These are phyloP conservation scores for Salix brachista DNA, from an alignment of 345 rosid species.

Conservation along the genomic window DNA sequence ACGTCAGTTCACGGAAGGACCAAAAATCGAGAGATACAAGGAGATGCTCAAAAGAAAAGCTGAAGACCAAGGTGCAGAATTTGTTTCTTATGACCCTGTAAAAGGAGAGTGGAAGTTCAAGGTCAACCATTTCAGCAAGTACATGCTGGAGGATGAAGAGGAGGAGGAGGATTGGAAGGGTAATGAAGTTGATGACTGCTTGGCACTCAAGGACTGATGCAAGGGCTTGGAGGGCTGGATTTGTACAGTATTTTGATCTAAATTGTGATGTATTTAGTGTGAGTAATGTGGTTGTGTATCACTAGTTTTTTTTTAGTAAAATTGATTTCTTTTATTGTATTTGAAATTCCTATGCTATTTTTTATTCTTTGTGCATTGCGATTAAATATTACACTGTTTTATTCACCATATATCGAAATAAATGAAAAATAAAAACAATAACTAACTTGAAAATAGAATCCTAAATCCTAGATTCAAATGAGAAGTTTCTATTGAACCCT, in stretches of 20 bases:
- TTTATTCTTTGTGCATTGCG: background rate
- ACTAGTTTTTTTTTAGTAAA: background rate
- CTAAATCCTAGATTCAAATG: no score
- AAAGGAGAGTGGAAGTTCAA: constrained; percentile 90
- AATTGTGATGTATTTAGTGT: constrained; percentile 4
- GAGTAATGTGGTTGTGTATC: constrained; percentile 4
- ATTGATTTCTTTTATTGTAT: background rate
- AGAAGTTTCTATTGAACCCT: no score
- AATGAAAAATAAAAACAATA: no score
- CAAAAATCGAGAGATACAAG: constrained; percentile 62
- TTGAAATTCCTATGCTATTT: background rate
- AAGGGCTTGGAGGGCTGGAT: background rate
- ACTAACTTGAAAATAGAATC: no score
- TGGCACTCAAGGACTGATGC: background rate
- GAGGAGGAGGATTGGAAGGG: constrained; percentile 20
- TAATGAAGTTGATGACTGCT: constrained; percentile 19
- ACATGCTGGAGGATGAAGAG: constrained; percentile 52
- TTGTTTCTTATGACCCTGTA: constrained; percentile 69
- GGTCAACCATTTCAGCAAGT: constrained; percentile 76
- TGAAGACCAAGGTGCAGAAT: constrained; percentile 82
- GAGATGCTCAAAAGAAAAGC: constrained; percentile 85
- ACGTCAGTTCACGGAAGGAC: constrained; percentile 63
- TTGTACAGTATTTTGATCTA: constrained; percentile 6
- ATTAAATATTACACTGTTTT: no score
- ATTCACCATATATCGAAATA: no score